Conservation (phyloP, 352 stramenopile genomes). For the Thalassiosira pacifica region DNA sequence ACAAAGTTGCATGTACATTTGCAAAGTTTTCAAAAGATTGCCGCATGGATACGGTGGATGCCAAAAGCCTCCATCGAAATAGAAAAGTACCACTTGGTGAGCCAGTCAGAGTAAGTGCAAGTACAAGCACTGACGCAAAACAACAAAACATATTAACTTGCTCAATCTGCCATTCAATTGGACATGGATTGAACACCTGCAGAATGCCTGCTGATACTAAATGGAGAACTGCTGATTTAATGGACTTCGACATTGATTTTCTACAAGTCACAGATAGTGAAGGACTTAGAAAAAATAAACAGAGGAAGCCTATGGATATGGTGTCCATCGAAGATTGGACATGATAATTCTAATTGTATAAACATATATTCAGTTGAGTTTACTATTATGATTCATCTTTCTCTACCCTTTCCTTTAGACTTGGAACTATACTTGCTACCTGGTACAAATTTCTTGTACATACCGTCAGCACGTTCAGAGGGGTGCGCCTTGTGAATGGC, state of each 20-base stretch:
- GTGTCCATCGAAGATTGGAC: not conserved
- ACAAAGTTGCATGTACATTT: not conserved
- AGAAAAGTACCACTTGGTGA: not conserved
- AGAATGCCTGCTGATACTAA: not conserved
- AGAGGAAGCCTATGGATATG: not conserved
- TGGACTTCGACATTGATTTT: not conserved
- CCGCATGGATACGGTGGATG: not conserved
- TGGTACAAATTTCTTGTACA: not conserved
- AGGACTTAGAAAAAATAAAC: not conserved
- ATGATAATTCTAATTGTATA: not conserved
- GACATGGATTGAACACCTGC: not conserved
- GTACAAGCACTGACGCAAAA: not conserved
- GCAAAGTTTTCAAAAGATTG: not conserved
- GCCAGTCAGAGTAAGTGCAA: not conserved
- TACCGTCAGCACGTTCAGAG: not conserved
- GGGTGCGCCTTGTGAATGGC: constrained; percentile 7
- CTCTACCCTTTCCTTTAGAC: too few relatives aligned
- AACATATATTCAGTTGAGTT: not conserved
- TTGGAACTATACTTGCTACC: not conserved
- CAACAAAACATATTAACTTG: not conserved
- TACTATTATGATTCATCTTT: too few relatives aligned
- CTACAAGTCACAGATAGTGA: not conserved
- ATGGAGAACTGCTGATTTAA: not conserved
- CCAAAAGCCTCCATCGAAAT: not conserved
- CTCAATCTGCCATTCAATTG: not conserved